These are phyloP conservation scores for Patellaria atrata DNA, from an alignment of 495 filamentous ascomycete genomes.

Conservation along the genomic window DNA sequence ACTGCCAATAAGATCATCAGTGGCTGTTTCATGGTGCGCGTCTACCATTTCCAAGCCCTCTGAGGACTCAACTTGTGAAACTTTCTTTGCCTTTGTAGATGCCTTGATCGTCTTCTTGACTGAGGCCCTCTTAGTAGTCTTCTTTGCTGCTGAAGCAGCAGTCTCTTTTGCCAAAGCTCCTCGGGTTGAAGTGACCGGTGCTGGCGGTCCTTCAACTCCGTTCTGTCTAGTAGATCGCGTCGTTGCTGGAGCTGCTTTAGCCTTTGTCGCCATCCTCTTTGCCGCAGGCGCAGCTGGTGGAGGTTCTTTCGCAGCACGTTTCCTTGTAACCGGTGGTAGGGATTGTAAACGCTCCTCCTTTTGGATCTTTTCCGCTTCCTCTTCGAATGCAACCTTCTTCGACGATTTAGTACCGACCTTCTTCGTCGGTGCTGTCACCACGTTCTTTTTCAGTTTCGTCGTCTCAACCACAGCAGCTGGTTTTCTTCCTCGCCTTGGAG, in stretches of 20 bases:
- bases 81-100: background rate
- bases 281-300: background rate
- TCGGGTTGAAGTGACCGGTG: no score
- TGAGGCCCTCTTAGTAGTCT: background rate
- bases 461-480: background rate
- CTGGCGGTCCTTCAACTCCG: no score
- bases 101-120: background rate
- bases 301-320: background rate
- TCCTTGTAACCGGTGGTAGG: background rate
- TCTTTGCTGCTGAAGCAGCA: background rate
- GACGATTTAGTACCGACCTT: no score
- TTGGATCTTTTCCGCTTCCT: no score
- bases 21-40: background rate
- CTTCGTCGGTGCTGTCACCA: no score
- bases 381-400: background rate
- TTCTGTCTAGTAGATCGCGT: no score
- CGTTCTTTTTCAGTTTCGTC: background rate
- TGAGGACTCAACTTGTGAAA: background rate
- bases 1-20: background rate
- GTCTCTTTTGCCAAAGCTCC: background rate
- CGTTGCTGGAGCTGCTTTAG: constrained; percentile 1
- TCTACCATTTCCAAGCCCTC: background rate
- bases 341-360: background rate
- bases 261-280: background rate
- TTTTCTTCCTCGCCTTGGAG: background rate